A percentile compares a stretch with the other conserved stretches of the same genome.
These are phyloP conservation scores for Colletotrichum sp. DNA, from an alignment of 2,329 filamentous ascomycete species.

Conservation along the genomic window DNA sequence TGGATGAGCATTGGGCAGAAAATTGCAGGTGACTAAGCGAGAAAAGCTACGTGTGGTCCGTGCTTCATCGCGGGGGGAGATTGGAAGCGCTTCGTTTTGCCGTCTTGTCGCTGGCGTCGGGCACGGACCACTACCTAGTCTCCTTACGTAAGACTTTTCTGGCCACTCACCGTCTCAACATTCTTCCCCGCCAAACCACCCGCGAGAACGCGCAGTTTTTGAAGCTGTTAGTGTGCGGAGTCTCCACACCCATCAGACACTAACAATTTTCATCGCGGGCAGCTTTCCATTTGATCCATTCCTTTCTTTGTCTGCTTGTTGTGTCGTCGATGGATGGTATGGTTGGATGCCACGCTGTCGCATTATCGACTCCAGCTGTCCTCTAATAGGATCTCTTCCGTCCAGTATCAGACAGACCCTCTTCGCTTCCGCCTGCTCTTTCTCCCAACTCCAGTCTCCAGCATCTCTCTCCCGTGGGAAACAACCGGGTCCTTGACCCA, in stretches of 20 bases:
- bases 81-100: not conserved
- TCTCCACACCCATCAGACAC: conserved; percentile 1
- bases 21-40: not conserved
- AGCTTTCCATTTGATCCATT: not conserved
- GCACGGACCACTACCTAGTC: not conserved
- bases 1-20: not conserved
- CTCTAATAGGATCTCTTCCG: not conserved
- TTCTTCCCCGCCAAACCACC: not conserved
- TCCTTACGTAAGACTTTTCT: not conserved
- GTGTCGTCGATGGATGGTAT: not conserved
- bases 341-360: not conserved
- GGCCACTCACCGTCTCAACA: not conserved
- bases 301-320: not conserved
- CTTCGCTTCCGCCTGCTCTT: conserved; percentile 9
- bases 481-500: not conserved
- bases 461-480: not conserved
- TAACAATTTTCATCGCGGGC: not conserved
- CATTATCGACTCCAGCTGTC: not conserved
- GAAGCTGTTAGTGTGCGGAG: not conserved
- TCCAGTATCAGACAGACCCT: not conserved
- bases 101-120: not conserved
- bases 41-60: not conserved
- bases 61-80: not conserved
- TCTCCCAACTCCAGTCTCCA: not conserved
- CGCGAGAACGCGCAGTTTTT: not conserved